A percentile compares a stretch with the other conserved stretches of the same genome.
Evolutionary conservation across 2,329 filamentous ascomycete genomes (phyloP).

Genomic region (Trichoderma gracile): DNA sequence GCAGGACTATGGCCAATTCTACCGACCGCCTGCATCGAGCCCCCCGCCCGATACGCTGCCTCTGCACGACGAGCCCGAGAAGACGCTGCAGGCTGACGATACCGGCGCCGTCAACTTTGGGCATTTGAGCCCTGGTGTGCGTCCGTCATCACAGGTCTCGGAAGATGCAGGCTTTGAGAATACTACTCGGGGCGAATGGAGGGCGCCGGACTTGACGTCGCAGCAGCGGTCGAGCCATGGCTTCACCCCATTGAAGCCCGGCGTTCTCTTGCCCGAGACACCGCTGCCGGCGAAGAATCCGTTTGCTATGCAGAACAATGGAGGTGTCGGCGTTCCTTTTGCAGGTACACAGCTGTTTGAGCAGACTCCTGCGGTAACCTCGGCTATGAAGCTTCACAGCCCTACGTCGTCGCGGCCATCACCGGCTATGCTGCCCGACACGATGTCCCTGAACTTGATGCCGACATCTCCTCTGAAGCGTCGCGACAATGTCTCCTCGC

Average conservation of each 20-base stretch:
- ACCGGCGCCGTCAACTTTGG: slow-evolving; percentile 53
- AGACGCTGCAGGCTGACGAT: slow-evolving; percentile 49
- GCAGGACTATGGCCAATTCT: slow-evolving; percentile 55
- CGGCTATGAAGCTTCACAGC: slow-evolving; percentile 51
- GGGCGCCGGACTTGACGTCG: slow-evolving; percentile 39
- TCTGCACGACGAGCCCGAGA: slow-evolving; percentile 36
- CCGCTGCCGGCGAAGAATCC: slow-evolving; percentile 52
- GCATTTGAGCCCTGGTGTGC: slow-evolving; percentile 39
- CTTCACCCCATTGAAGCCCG: slow-evolving; percentile 38
- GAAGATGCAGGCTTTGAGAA: slow-evolving; percentile 45
- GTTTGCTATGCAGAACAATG: slow-evolving; percentile 43
- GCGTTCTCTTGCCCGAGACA: slow-evolving; percentile 47
- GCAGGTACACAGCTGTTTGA: slow-evolving; percentile 54
- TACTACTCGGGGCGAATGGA: slow-evolving; percentile 44
- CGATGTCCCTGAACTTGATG: slow-evolving; percentile 49
- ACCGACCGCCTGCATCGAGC: slow-evolving; percentile 35
- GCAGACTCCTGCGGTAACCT: slow-evolving; percentile 56
- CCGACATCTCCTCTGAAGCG: slow-evolving; percentile 54
- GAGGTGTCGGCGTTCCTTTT: slow-evolving; percentile 41
- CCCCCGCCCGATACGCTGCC: slow-evolving; percentile 34
- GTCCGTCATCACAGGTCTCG: slow-evolving; percentile 45
- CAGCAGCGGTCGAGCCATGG: slow-evolving; percentile 36
- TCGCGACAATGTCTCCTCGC: slow-evolving; percentile 50
- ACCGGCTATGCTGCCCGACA: slow-evolving; percentile 48
- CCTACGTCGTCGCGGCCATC: slow-evolving; percentile 61